Percentiles rank a stretch among this genome's conserved stretches.
phyloP scores from a whole-genome alignment of 768 basidiomycete genomes.

The Sarcodon sp. region DNA sequence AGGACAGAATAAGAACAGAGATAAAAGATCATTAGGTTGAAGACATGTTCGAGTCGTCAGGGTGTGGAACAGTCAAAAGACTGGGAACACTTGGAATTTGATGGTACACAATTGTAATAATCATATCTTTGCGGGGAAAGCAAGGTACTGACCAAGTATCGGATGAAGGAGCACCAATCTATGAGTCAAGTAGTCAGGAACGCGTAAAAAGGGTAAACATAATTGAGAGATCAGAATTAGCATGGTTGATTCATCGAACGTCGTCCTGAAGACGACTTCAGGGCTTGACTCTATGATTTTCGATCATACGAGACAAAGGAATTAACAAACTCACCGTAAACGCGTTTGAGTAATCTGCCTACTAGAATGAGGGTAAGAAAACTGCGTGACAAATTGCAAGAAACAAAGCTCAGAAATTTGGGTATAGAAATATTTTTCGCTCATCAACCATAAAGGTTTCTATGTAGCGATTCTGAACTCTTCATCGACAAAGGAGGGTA shows the following conservation, averaged over 20 bases:
- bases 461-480: slow-evolving; percentile 84
- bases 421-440: slow-evolving; percentile 52
- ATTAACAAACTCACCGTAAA: slow-evolving; percentile 21
- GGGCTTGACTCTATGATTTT: slow-evolving; percentile 86
- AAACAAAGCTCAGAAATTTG: slow-evolving; percentile 73
- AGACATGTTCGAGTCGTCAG: slow-evolving; percentile 18
- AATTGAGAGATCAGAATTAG: slow-evolving; percentile 59
- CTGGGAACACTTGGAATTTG: slow-evolving; percentile 4
- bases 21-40: slow-evolving; percentile 24
- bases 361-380: slow-evolving; percentile 6
- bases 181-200: slow-evolving; percentile 7
- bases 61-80: background rate
- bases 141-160: slow-evolving; percentile 1
- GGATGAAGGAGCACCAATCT: slow-evolving; percentile 2
- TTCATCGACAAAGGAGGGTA: slow-evolving; percentile 29
- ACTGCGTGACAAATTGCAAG: slow-evolving; percentile 3
- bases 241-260: slow-evolving; percentile 72
- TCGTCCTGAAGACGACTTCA: slow-evolving; percentile 65
- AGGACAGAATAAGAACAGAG: background rate
- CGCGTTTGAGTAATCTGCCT: background rate
- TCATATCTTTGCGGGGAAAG: slow-evolving; percentile 8
- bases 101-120: slow-evolving; percentile 14
- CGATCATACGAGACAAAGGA: slow-evolving; percentile 31
- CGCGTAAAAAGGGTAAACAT: slow-evolving; percentile 12
- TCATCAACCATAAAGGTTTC: slow-evolving; percentile 62